phyloP scores from a whole-genome alignment of 2,329 filamentous ascomycete species.

The Magnaporthiopsis incrustans region DNA sequence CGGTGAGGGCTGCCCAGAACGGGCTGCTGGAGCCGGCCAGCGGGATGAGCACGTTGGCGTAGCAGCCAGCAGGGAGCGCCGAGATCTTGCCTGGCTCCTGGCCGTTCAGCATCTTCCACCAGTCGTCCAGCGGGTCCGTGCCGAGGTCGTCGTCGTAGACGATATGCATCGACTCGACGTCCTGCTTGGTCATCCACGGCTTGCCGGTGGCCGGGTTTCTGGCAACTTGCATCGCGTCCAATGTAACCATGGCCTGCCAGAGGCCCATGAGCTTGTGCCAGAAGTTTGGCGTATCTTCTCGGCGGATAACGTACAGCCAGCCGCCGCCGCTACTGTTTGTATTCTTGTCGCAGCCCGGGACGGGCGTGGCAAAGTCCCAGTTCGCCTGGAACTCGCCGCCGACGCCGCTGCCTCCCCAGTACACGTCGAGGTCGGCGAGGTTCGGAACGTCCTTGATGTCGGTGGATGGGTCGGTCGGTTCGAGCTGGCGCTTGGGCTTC shows the following conservation, averaged over 20 bases:
- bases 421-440: neutral
- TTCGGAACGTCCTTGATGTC: neutral
- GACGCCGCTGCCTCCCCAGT: neutral
- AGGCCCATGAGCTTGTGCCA: slow-evolving; percentile 22
- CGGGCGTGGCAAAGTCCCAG: neutral
- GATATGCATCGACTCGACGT: slow-evolving; percentile 14
- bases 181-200: slow-evolving; percentile 14
- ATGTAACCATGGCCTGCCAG: slow-evolving; percentile 18
- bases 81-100: neutral
- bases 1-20: slow-evolving; percentile 16
- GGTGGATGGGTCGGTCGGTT: neutral
- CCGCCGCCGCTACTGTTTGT: slow-evolving; percentile 9
- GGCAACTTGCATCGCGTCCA: slow-evolving; percentile 17
- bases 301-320: slow-evolving; percentile 18
- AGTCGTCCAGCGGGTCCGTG: neutral
- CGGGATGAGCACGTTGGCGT: slow-evolving; percentile 16
- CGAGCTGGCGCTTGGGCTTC: neutral
- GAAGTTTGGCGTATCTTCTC: slow-evolving; percentile 20
- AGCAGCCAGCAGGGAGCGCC: neutral
- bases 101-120: neutral
- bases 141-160: slow-evolving; percentile 13
- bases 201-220: slow-evolving; percentile 13
- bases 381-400: neutral
- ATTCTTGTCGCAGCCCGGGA: slow-evolving; percentile 5
- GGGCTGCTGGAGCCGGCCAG: slow-evolving; percentile 18